A percentile compares a stretch with the other conserved stretches of the same genome.
phyloP scores from a whole-genome alignment of 495 filamentous ascomycete species.

The Bombardia bombarda region DNA sequence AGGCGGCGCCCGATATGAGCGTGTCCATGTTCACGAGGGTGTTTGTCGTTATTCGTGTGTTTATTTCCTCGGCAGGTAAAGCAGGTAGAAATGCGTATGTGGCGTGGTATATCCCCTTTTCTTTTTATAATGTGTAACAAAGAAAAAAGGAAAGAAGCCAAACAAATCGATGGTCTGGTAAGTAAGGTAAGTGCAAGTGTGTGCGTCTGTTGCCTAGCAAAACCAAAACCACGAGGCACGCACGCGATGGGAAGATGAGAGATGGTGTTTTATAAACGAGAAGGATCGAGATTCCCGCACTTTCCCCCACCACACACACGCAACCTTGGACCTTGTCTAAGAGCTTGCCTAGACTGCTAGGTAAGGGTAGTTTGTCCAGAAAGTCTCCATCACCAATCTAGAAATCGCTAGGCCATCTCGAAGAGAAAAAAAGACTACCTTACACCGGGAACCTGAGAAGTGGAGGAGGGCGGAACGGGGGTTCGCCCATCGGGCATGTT shows the following conservation, averaged over 20 bases:
- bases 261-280: too few relatives aligned
- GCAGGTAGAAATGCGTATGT: background rate
- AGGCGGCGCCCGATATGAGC: conserved; percentile 37
- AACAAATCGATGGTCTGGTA: too few relatives aligned
- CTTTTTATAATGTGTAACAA: background rate
- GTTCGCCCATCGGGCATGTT: too few relatives aligned
- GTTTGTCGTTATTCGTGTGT: background rate
- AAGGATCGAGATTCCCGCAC: background rate
- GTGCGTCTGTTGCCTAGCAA: too few relatives aligned
- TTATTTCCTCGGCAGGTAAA: background rate
- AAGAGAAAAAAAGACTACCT: too few relatives aligned
- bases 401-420: background rate
- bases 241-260: too few relatives aligned
- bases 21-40: conserved; percentile 13
- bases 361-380: background rate
- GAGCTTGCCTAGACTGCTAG: too few relatives aligned
- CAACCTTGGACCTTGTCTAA: background rate
- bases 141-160: background rate
- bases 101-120: background rate
- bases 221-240: too few relatives aligned
- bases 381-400: too few relatives aligned
- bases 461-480: too few relatives aligned
- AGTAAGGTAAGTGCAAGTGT: too few relatives aligned
- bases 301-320: background rate
- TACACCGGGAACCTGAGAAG: too few relatives aligned